Evolutionary conservation across 306 rosid genomes (phyloP).

Genomic region (Arachis hypogaea): DNA sequence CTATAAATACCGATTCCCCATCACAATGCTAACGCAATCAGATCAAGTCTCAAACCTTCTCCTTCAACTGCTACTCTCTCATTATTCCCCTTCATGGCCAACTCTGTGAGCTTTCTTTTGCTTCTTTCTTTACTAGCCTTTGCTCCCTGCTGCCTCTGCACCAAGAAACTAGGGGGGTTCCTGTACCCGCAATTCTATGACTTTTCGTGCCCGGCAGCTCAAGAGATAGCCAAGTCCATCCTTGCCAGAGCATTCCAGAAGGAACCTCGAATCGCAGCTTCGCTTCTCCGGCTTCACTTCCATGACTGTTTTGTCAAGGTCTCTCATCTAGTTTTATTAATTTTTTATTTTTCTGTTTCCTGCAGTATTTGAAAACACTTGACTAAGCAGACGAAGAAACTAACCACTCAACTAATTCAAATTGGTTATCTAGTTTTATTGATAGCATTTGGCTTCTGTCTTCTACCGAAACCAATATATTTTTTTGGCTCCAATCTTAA

Average conservation of each 20-base stretch:
- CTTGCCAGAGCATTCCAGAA: slow-evolving; percentile 65
- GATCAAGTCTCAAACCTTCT: slow-evolving; percentile 23
- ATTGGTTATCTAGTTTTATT: neutral
- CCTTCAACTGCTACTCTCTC: slow-evolving; percentile 32
- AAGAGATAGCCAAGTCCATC: slow-evolving; percentile 63
- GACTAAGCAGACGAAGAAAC: too few relatives aligned
- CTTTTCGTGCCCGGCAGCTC: slow-evolving; percentile 80
- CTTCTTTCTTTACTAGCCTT: slow-evolving; percentile 64
- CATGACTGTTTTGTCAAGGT: slow-evolving; percentile 98
- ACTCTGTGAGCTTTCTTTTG: slow-evolving; percentile 42
- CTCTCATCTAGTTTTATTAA: neutral
- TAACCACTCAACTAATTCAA: too few relatives aligned
- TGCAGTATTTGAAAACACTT: too few relatives aligned
- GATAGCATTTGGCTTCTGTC: too few relatives aligned
- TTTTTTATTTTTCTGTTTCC: too few relatives aligned
- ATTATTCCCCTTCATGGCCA: slow-evolving; percentile 43
- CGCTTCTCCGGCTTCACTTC: slow-evolving; percentile 80
- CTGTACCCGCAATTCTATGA: slow-evolving; percentile 91
- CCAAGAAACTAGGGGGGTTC: slow-evolving; percentile 46
- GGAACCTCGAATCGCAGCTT: slow-evolving; percentile 85
- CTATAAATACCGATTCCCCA: slow-evolving; percentile 54
- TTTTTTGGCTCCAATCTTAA: too few relatives aligned
- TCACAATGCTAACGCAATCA: slow-evolving; percentile 36
- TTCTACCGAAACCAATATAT: too few relatives aligned
- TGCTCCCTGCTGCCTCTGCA: slow-evolving; percentile 59